A percentile compares a stretch with the other conserved stretches of the same genome.
phyloP scores from a whole-genome alignment of 495 filamentous ascomycete genomes.

The Aspergillus leporis region DNA sequence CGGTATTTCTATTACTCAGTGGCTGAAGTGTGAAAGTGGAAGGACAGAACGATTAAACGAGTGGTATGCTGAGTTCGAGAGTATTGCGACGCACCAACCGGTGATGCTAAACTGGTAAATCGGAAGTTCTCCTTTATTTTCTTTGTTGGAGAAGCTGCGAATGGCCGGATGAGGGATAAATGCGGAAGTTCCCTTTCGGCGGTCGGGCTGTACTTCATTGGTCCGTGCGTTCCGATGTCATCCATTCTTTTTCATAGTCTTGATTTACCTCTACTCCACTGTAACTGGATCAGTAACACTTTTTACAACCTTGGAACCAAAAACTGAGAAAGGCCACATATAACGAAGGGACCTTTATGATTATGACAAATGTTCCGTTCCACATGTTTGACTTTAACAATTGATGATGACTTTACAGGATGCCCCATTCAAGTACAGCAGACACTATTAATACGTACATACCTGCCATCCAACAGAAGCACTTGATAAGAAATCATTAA shows the following conservation, averaged over 20 bases:
- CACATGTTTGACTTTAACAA: too few species aligned
- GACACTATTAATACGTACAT: too few species aligned
- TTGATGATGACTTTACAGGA: too few species aligned
- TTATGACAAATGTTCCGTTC: too few species aligned
- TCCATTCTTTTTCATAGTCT: neutral
- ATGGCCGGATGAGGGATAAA: neutral
- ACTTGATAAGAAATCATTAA: too few species aligned
- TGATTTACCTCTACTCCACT: neutral
- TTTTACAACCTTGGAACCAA: too few species aligned
- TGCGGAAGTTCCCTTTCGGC: conserved; percentile 3
- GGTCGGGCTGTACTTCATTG: neutral
- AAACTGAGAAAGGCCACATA: too few species aligned
- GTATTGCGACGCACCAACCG: conserved; percentile 13
- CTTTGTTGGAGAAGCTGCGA: conserved; percentile 1
- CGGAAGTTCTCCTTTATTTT: neutral
- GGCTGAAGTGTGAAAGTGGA: neutral
- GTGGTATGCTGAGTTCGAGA: conserved; percentile 6
- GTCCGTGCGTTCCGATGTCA: conserved; percentile 17
- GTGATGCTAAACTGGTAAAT: conserved; percentile 11
- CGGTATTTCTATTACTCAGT: neutral
- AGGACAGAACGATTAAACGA: conserved; percentile 7
- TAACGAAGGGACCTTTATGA: too few species aligned
- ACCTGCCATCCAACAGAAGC: too few species aligned
- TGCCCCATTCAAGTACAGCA: too few species aligned
- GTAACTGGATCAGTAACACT: too few species aligned